Base-by-base conservation (phyloP, 2,329 filamentous ascomycete genomes). In the Colletotrichum tofieldiae region DNA sequence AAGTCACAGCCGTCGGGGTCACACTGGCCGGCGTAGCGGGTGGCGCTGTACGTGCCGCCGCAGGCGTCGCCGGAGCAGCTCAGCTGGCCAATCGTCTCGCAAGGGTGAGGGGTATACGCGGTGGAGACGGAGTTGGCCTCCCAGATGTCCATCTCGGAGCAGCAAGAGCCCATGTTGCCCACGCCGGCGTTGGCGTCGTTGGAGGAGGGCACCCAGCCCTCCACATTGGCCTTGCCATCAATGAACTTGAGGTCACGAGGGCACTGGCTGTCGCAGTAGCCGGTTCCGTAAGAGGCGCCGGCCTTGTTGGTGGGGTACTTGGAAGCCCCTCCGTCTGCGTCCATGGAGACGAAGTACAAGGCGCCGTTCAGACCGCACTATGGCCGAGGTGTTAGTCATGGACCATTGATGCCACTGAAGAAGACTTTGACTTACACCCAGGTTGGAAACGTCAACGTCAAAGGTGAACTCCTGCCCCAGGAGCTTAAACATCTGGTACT, bases 361-460 rank as follows among this genome's bases (percentile, higher is more conserved):
- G 92, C 92, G 67, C 92, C 92, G 81, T 94, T 94, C 71, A 94
- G 82, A 72, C 92, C 92, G 77, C 92, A 94, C 71, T 89, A 87
- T 26, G 23, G 29, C n/a, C 29, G 16, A 0, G 12, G 26, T 2
- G 12, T 70, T 11, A 72, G 60, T 32, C 37, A 18, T 1, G 16
- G 9, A 7, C n/a, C 29, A 18, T 26, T 12, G 26, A 18, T 9
- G 14, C 18, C 9, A n/a, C 20, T 8, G 9, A n/a, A 1, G n/a
- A 35, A 29, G 11, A 32, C 6, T n/a, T 8, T 11, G 7, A 69
- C 71, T 73, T 66, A 73, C 71, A 49, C 61, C 69, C 0, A 93
- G 84, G 75, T 87, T 86, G 47, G 91, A 93, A 54, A 93, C 88
- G 78, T 94, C 92, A 29, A 93, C 91, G 69, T 93, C 91, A 73